Evolutionary conservation across 352 stramenopile genomes (phyloP), one percentile per base, ranked within the genome.

Genomic region (Phytophthora agathidicida): DNA sequence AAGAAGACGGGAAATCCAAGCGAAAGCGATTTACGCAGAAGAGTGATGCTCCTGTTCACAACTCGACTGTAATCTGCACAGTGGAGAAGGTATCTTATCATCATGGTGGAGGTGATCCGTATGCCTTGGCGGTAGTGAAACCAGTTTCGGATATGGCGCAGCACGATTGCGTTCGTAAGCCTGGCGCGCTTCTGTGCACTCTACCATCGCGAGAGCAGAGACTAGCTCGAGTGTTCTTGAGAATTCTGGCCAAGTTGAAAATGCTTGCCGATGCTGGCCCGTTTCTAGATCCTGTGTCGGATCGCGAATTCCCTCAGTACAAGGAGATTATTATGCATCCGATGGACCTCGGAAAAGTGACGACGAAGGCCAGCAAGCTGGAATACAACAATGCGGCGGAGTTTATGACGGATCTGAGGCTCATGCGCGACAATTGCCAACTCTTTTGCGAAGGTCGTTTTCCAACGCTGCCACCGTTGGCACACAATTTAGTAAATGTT

Each of bases 361-460:
- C 68, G 1, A 31, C 39, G 6, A 91, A 92, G 41, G 77, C 77
- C 1, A 79, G 78, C 26, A 60, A 69, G 8, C 62, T 85, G 16
- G 68, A 82, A 53, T 94, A 93, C 62, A 71, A 74, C 16, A 83
- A 50, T 26, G 65, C 59, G 3, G 56, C 60, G 9, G 65, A 85
- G 19, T 85, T 94, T 64, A 67, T 90, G 38, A 54, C 70, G 3
- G 85, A 94, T 48, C 55, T 94, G 24, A 79, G 73, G 60, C 70
- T 93, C 17, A 83, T 93, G 39, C 72, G 79, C 23, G 89, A 73
- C 59, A 94, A 94, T 54, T 94, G 85, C 35, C 67, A 82, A 39
- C 58, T 93, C 5, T 94, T 93, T 49, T 94, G 85, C 43, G 81
- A 93, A 63, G 85, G 77, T 7, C 75, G 83, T 6, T 94, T 93